Conservation (phyloP, 169 alveolate genomes). For the Amoebophrya sp. region DNA sequence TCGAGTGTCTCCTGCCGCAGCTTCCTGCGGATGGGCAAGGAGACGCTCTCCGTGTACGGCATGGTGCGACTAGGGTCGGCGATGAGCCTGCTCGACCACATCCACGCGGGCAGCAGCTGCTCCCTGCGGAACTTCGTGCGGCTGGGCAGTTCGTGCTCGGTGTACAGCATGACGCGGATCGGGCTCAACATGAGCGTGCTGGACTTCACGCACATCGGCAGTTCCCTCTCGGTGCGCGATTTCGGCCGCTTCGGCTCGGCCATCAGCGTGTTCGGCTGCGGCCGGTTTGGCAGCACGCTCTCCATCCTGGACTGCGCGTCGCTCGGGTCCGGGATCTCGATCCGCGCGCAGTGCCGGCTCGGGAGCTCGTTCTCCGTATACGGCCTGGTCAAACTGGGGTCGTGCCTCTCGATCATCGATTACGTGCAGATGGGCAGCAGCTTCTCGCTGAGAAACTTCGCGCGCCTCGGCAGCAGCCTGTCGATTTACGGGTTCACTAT, state of each 20-base stretch:
- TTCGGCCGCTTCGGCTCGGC: not conserved
- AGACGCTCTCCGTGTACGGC: not conserved
- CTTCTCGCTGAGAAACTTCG: not conserved
- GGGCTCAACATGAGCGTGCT: not conserved
- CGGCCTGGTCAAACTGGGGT: not conserved
- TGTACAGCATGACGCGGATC: not conserved
- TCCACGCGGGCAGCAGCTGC: not conserved
- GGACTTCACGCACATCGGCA: constrained; percentile 10
- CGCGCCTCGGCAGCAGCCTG: not conserved
- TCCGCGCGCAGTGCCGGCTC: not conserved
- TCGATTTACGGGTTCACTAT: not conserved
- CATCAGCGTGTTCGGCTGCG: not conserved
- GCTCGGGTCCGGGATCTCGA: not conserved
- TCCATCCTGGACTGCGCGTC: not conserved
- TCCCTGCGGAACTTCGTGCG: not conserved
- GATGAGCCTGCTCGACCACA: not conserved
- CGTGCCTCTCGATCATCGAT: not conserved
- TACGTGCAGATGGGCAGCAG: not conserved
- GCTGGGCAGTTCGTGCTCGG: not conserved
- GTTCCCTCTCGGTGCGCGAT: not conserved
- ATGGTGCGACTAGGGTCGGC: not conserved
- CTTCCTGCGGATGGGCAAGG: not conserved
- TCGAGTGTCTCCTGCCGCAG: not conserved
- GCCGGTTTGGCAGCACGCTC: not conserved
- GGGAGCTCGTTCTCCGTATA: not conserved